A percentile compares a stretch with the other conserved stretches of the same genome.
Evolutionary conservation across 495 filamentous ascomycete species (phyloP).

Genomic region (Neurospora sp.): DNA sequence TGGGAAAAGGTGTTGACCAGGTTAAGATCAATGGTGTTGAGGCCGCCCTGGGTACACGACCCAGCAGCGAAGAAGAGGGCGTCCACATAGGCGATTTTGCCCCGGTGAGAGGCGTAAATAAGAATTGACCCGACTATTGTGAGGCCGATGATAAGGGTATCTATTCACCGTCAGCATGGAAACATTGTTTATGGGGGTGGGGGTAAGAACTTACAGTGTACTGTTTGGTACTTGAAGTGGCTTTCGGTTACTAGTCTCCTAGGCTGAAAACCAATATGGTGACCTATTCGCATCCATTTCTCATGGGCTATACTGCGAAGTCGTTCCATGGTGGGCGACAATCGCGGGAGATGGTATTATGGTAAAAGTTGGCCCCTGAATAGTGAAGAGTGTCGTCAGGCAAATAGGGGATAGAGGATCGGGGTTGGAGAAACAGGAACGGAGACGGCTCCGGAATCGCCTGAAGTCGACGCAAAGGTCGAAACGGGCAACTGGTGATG

Average conservation of each 20-base stretch:
- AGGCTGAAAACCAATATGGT: neutral
- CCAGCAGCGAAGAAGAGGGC: conserved; percentile 78
- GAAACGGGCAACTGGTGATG: neutral
- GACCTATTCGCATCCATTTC: neutral
- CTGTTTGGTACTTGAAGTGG: conserved; percentile 74
- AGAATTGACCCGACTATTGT: conserved; percentile 65
- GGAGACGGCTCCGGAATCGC: neutral
- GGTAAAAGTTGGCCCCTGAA: neutral
- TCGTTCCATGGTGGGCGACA: neutral
- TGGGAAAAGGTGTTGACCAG: conserved; percentile 67
- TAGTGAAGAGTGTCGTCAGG: neutral
- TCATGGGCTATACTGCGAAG: neutral
- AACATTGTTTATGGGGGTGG: neutral
- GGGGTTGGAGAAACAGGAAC: neutral
- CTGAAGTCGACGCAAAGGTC: neutral
- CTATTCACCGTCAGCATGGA: conserved; percentile 28
- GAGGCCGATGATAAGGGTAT: conserved; percentile 67
- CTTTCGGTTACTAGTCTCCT: neutral
- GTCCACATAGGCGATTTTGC: conserved; percentile 68
- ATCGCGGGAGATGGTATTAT: neutral
- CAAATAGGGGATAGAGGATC: neutral
- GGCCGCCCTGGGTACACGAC: conserved; percentile 76
- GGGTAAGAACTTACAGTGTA: conserved; percentile 55
- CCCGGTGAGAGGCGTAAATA: conserved; percentile 47
- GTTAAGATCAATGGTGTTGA: conserved; percentile 83